phyloP scores from a whole-genome alignment of 805 yeast species.

The Monosporozyma aquatica region DNA sequence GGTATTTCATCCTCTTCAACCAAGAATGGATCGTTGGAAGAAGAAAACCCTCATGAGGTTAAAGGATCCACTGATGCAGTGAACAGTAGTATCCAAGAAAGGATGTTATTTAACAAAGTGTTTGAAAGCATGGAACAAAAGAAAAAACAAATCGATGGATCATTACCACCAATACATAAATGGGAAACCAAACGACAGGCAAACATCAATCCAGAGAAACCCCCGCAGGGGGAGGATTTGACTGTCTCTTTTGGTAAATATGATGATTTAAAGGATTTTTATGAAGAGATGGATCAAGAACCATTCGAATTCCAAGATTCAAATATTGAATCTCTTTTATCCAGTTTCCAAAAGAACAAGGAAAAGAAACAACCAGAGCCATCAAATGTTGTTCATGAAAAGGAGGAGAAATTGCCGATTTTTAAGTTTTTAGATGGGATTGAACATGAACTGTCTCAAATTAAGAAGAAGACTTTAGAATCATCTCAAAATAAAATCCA shows the following conservation, averaged over 20 bases:
- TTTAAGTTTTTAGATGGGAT: slow-evolving; percentile 7
- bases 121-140: slow-evolving; percentile 21
- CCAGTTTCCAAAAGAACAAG: neutral
- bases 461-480: slow-evolving; percentile 5
- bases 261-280: neutral
- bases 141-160: slow-evolving; percentile 4
- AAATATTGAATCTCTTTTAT: neutral
- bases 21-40: too few relatives aligned
- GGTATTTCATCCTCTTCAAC: too few relatives aligned
- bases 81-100: slow-evolving; percentile 20
- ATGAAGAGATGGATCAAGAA: slow-evolving; percentile 1
- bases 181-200: too few relatives aligned
- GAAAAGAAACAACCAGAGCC: neutral
- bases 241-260: slow-evolving; percentile 3
- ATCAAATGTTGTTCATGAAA: neutral
- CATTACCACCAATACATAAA: too few relatives aligned
- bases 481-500: neutral
- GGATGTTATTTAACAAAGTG: slow-evolving; percentile 20
- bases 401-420: neutral
- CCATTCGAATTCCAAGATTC: slow-evolving; percentile 1
- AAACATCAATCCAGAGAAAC: too few relatives aligned
- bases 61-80: too few relatives aligned
- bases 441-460: slow-evolving; percentile 5
- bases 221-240: neutral
- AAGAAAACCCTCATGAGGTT: too few relatives aligned